Evolutionary conservation across 2,329 filamentous ascomycete species (phyloP).

Genomic region (Colletotrichum sp.): DNA sequence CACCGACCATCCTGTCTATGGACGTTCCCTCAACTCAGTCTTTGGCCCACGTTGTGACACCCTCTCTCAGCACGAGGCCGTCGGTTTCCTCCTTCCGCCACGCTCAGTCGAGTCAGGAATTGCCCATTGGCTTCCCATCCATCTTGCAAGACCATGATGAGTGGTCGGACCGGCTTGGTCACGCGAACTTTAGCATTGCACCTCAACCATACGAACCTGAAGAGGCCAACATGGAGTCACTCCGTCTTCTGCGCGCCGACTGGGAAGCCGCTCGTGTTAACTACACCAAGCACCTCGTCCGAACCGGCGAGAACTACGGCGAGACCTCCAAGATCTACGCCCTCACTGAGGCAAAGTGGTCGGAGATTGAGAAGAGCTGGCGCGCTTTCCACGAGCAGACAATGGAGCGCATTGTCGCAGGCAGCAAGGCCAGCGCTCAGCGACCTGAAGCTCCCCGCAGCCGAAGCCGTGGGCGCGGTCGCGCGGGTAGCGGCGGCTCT

Average conservation of each 20-base stretch:
- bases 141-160: slow-evolving; percentile 75
- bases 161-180: slow-evolving; percentile 85
- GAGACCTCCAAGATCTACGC: slow-evolving; percentile 87
- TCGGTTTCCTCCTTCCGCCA: slow-evolving; percentile 67
- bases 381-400: slow-evolving; percentile 71
- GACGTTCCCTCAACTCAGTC: slow-evolving; percentile 46
- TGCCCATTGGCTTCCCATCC: slow-evolving; percentile 62
- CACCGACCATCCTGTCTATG: slow-evolving; percentile 54
- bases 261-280: slow-evolving; percentile 86
- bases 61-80: slow-evolving; percentile 67
- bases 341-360: slow-evolving; percentile 89
- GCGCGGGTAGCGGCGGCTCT: slow-evolving; percentile 46
- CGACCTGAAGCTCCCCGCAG: slow-evolving; percentile 35
- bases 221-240: slow-evolving; percentile 58
- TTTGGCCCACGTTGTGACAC: slow-evolving; percentile 59
- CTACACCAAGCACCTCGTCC: slow-evolving; percentile 87
- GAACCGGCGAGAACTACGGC: slow-evolving; percentile 90
- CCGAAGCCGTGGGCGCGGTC: slow-evolving; percentile 43
- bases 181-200: slow-evolving; percentile 90
- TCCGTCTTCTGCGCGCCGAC: slow-evolving; percentile 72
- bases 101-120: slow-evolving; percentile 39
- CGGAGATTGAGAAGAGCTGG: slow-evolving; percentile 78
- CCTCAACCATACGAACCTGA: slow-evolving; percentile 81
- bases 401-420: slow-evolving; percentile 53
- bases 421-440: slow-evolving; percentile 35